Conservation (phyloP, 768 basidiomycete genomes). For the Hypholoma fasciculare region DNA sequence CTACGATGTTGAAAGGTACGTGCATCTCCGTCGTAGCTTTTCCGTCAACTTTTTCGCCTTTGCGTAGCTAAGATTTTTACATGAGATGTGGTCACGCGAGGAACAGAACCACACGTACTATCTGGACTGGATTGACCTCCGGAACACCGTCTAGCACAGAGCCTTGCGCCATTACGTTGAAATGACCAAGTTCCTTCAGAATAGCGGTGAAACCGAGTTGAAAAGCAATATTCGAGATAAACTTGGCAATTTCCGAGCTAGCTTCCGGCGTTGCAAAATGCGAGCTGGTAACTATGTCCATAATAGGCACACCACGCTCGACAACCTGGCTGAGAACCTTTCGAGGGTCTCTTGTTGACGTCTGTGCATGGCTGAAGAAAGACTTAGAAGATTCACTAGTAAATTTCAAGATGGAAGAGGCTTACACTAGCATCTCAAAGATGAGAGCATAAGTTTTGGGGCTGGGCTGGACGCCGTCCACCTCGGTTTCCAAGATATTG, state of each 20-base stretch:
- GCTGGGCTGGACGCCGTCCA: slow-evolving; percentile 50
- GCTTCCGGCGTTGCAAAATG: slow-evolving; percentile 54
- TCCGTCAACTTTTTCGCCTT: not conserved
- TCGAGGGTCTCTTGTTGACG: slow-evolving; percentile 15
- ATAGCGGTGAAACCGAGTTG: slow-evolving; percentile 49
- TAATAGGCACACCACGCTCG: slow-evolving; percentile 48
- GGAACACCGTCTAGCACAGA: slow-evolving; percentile 54
- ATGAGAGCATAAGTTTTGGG: slow-evolving; percentile 68
- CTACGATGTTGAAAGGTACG: slow-evolving; percentile 75
- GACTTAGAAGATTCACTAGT: not conserved
- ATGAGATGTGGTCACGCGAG: not conserved
- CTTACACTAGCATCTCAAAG: slow-evolving; percentile 59
- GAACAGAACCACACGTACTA: slow-evolving; percentile 27
- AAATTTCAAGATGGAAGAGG: not conserved
- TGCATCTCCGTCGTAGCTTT: slow-evolving; percentile 25
- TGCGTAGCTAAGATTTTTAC: too few relatives aligned
- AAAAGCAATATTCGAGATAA: slow-evolving; percentile 61
- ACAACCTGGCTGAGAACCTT: slow-evolving; percentile 46
- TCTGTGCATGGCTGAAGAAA: slow-evolving; percentile 5
- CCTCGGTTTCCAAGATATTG: slow-evolving; percentile 48
- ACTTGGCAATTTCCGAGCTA: slow-evolving; percentile 52
- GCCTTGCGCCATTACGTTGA: slow-evolving; percentile 41
- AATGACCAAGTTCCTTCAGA: slow-evolving; percentile 56
- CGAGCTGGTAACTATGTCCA: slow-evolving; percentile 58
- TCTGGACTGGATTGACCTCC: slow-evolving; percentile 59